Evolutionary conservation across 192 early-diverging fungal genomes (phyloP).

Genomic region (Coemansia sp.): DNA sequence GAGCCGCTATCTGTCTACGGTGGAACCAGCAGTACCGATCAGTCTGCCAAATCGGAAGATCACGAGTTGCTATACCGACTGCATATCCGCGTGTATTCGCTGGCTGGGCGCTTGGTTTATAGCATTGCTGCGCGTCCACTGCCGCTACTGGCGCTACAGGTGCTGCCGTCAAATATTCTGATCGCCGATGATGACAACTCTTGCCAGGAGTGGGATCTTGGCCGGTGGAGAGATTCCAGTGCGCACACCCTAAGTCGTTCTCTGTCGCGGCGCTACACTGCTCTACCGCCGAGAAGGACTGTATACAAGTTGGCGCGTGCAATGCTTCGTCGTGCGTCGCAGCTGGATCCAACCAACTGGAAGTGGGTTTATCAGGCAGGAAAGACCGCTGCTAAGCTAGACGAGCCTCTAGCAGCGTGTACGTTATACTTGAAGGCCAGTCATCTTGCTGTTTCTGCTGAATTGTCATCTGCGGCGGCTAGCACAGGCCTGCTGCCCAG

Average conservation of each 20-base stretch:
- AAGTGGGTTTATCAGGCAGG: slow-evolving; percentile 38
- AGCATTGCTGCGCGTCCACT: slow-evolving; percentile 35
- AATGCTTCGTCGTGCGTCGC: slow-evolving; percentile 27
- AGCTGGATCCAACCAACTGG: slow-evolving; percentile 33
- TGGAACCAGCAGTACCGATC: not conserved
- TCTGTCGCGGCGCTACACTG: slow-evolving; percentile 29
- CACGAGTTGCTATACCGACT: slow-evolving; percentile 1
- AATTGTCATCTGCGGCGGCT: not conserved
- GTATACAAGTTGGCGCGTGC: slow-evolving; percentile 29
- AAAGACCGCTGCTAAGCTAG: slow-evolving; percentile 36
- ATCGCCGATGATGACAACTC: slow-evolving; percentile 21
- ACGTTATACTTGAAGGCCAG: slow-evolving; percentile 43
- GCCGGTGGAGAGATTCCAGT: slow-evolving; percentile 21
- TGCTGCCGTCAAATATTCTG: slow-evolving; percentile 41
- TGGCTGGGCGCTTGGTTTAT: slow-evolving; percentile 33
- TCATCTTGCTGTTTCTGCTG: slow-evolving; percentile 15
- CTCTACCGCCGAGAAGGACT: slow-evolving; percentile 4
- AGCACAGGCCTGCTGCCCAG: not conserved
- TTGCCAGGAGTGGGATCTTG: slow-evolving; percentile 38
- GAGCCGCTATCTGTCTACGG: not conserved
- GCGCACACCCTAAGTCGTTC: slow-evolving; percentile 9
- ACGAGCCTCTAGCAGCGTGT: slow-evolving; percentile 26
- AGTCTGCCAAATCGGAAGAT: not conserved
- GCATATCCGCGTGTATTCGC: slow-evolving; percentile 20
- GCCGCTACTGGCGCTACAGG: slow-evolving; percentile 29